Evolutionary conservation across 148 eudicot genomes (phyloP).

Genomic region (Selenicereus undatus): DNA sequence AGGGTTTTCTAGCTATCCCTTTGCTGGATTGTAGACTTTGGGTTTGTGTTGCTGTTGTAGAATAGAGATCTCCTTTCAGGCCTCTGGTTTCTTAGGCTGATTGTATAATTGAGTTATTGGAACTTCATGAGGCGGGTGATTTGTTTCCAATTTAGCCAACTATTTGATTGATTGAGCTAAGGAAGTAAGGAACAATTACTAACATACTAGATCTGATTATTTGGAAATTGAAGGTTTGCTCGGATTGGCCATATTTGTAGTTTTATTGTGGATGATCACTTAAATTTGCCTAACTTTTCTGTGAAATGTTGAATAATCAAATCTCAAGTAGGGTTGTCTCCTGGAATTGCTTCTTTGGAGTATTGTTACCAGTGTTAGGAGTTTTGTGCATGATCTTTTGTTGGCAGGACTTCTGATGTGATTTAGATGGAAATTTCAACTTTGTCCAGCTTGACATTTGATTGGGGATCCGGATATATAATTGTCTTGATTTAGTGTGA

Average conservation of each 20-base stretch:
- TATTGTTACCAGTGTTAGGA: neutral
- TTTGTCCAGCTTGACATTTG: neutral
- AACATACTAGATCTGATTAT: slow-evolving; percentile 10
- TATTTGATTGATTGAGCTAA: neutral
- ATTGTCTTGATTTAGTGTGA: slow-evolving; percentile 16
- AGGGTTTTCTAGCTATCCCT: neutral
- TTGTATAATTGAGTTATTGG: neutral
- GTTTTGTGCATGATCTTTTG: slow-evolving; percentile 5
- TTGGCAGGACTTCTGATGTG: slow-evolving; percentile 10
- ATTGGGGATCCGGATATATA: slow-evolving; percentile 12
- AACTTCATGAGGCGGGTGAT: neutral
- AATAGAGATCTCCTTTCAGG: neutral
- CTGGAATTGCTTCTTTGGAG: slow-evolving; percentile 9
- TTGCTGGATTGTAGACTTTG: neutral
- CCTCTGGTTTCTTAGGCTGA: neutral
- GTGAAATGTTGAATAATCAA: slow-evolving; percentile 1
- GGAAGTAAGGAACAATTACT: neutral
- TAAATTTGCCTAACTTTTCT: neutral
- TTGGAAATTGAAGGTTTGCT: slow-evolving; percentile 12
- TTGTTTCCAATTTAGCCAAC: neutral
- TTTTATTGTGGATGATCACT: neutral
- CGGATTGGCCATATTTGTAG: slow-evolving; percentile 9
- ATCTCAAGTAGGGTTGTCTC: neutral
- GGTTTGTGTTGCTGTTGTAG: neutral
- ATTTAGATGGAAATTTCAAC: slow-evolving; percentile 2